Evolutionary conservation across 768 basidiomycete genomes (phyloP), one percentile per base, ranked within the genome.

Genomic region (Auricularia heimuer): DNA sequence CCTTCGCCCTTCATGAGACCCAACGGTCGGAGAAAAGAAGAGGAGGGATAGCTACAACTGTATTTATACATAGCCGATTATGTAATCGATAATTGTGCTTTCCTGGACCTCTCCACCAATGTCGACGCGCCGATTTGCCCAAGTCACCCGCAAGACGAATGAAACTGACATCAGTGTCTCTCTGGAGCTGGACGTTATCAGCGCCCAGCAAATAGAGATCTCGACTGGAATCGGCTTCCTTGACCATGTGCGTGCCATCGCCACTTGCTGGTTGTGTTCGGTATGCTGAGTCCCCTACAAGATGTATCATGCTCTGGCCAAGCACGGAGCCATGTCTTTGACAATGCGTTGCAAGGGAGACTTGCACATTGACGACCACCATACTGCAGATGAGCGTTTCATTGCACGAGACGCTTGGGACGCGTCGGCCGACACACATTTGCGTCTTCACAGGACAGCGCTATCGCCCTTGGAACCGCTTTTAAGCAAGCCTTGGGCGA

Each of bases 261-360:
- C 36, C n/a, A 42, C 14, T 21, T 29, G 35, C 45, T 33, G 56
- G 36, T 29, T 58, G 33, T 10, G 36, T 62, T 54, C 33, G 45
- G 8, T 66, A 47, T 16, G 12, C 63, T 51, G 35, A 54, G 11
- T 18, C 14, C 54, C 18, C 37, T 44, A 29, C 18, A 62, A 99
- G 96, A 99, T 99, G 97, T 94, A 94, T 74, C 88, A 93, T 68
- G 96, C 97, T 1, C 84, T 99, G 3, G 96, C 97, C 42, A 98
- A 98, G 75, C 97, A 99, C 77, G 85, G 92, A 21, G 94, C 94
- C 65, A 90, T 97, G 86, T 94, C 93, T 0, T 79, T 99, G 67
- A 85, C 83, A 21, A 82, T 99, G 78, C 88, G 89, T 70, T 98
- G 94, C 76, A 86, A 90, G 72, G 97, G 97, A 47, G 97, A 99